These are phyloP conservation scores for Debaryomyces sp. DNA, from an alignment of 1,139 yeast genomes.

Conservation along the genomic window DNA sequence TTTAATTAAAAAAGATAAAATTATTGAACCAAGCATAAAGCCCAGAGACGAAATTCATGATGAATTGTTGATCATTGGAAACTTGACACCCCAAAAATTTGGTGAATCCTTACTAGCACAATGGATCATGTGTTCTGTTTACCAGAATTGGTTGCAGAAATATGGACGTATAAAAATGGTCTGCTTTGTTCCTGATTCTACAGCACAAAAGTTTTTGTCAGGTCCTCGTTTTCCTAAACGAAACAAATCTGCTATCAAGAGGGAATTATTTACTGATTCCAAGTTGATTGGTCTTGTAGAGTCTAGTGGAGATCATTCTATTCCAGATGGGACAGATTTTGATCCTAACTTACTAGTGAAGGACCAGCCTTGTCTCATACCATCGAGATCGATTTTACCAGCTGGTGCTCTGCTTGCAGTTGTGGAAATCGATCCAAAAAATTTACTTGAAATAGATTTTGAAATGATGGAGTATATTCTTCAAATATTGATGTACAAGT, in stretches of 20 bases:
- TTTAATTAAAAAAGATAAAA: slow-evolving; percentile 43
- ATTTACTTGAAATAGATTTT: slow-evolving; percentile 36
- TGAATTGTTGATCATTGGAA: slow-evolving; percentile 65
- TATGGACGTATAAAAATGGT: slow-evolving; percentile 77
- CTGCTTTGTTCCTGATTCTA: slow-evolving; percentile 57
- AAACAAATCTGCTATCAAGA: slow-evolving; percentile 58
- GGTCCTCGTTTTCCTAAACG: slow-evolving; percentile 49
- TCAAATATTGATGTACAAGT: slow-evolving; percentile 61
- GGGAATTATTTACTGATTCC: slow-evolving; percentile 61
- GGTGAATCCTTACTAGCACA: slow-evolving; percentile 78
- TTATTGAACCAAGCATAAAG: slow-evolving; percentile 42
- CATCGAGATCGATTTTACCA: slow-evolving; percentile 27
- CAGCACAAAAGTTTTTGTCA: slow-evolving; percentile 66
- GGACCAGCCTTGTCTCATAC: slow-evolving; percentile 42
- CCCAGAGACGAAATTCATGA: slow-evolving; percentile 56
- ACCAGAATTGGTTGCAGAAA: slow-evolving; percentile 73
- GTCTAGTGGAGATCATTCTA: slow-evolving; percentile 18
- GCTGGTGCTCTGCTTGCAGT: slow-evolving; percentile 38
- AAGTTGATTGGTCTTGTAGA: slow-evolving; percentile 52
- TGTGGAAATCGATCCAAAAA: slow-evolving; percentile 62
- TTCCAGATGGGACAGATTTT: slow-evolving; percentile 32
- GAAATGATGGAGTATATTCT: slow-evolving; percentile 70
- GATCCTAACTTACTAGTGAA: slow-evolving; percentile 40
- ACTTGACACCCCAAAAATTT: slow-evolving; percentile 50
- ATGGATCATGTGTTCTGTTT: slow-evolving; percentile 70